phyloP scores from a whole-genome alignment of 495 filamentous ascomycete species.

The Tuber umbilicatum region DNA sequence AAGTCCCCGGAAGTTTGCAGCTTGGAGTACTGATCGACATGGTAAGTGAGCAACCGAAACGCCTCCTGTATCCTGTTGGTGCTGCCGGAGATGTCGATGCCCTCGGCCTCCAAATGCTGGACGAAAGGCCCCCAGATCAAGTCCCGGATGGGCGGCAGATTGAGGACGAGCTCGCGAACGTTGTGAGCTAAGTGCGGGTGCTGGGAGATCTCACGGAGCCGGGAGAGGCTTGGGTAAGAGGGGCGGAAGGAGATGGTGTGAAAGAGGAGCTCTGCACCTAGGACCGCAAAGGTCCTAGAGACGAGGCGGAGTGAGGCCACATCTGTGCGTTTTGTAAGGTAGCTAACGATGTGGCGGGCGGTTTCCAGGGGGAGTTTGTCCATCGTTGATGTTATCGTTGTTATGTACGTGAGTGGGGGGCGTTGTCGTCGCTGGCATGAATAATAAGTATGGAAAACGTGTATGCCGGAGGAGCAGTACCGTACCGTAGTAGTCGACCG shows the following conservation, averaged over 20 bases:
- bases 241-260: conserved; percentile 23
- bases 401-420: background rate
- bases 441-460: conserved; percentile 2
- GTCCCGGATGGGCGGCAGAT: conserved; percentile 18
- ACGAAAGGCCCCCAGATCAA: conserved; percentile 12
- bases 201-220: conserved; percentile 11
- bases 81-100: background rate
- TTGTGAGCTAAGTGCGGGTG: conserved; percentile 7
- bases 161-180: conserved; percentile 8
- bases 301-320: conserved; percentile 14
- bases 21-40: conserved; percentile 11
- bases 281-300: conserved; percentile 14
- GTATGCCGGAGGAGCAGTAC: background rate
- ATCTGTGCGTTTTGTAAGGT: conserved; percentile 9
- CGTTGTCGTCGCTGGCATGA: background rate
- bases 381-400: conserved; percentile 11
- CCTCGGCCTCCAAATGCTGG: background rate
- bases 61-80: background rate
- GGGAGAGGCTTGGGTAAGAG: conserved; percentile 15
- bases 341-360: conserved; percentile 13
- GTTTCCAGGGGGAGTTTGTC: conserved; percentile 19
- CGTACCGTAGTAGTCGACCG: background rate
- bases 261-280: conserved; percentile 20
- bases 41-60: conserved; percentile 12
- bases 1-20: conserved; percentile 20